Evolutionary conservation across 352 stramenopile species (phyloP).

Genomic region (Pythium guiyangense): DNA sequence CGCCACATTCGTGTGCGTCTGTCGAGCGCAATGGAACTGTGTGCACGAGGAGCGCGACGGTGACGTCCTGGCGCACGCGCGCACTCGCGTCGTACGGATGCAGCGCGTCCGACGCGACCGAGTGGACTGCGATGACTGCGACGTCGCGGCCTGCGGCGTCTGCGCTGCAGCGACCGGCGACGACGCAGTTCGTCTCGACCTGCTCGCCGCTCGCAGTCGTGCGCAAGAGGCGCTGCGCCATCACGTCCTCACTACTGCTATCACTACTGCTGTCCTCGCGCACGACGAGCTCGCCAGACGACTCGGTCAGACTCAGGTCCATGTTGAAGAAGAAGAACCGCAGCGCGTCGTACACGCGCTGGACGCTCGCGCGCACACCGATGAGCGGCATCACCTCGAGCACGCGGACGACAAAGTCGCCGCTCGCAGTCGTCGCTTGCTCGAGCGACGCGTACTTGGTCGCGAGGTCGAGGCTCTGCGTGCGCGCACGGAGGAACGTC

Average conservation of each 20-base stretch:
- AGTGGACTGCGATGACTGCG: conserved; percentile 8
- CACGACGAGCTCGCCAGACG: conserved; percentile 24
- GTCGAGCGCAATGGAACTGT: not conserved
- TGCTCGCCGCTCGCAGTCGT: conserved; percentile 8
- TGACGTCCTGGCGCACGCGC: conserved; percentile 13
- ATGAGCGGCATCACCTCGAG: conserved; percentile 21
- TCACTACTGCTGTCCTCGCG: conserved; percentile 22
- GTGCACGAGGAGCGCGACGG: not conserved
- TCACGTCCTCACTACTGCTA: not conserved
- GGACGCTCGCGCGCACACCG: conserved; percentile 18
- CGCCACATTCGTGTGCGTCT: no score
- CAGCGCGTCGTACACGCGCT: conserved; percentile 30
- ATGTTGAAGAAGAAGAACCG: conserved; percentile 37
- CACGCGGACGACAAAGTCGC: conserved; percentile 18
- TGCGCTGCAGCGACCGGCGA: conserved; percentile 3
- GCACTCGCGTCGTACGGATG: conserved; percentile 11
- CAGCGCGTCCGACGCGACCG: conserved; percentile 13
- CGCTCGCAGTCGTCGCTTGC: conserved; percentile 20
- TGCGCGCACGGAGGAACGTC: conserved; percentile 21
- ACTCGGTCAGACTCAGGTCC: conserved; percentile 38
- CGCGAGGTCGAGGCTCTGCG: conserved; percentile 6
- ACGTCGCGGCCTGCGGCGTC: not conserved
- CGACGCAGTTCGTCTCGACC: conserved; percentile 9
- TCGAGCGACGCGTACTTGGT: conserved; percentile 16
- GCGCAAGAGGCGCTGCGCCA: conserved; percentile 1